These are phyloP conservation scores for Durusdinium trenchii DNA, from an alignment of 73 alveolate species.

Conservation along the genomic window DNA sequence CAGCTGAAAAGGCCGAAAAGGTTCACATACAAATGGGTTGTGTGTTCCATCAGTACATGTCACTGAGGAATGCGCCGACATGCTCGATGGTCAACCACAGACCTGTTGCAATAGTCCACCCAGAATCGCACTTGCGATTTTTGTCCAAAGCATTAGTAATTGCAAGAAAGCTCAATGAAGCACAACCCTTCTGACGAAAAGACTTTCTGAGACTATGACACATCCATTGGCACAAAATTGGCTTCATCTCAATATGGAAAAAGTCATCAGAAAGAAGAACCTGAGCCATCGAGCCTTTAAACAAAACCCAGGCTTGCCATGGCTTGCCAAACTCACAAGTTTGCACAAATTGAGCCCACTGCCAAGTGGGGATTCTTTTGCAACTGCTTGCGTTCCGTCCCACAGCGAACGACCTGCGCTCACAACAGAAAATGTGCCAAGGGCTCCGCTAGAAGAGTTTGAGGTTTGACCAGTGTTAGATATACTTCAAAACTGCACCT, in stretches of 20 bases:
- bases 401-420: slow-evolving; percentile 44
- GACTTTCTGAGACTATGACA: background rate
- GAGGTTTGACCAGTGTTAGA: background rate
- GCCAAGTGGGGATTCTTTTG: slow-evolving; percentile 91
- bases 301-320: background rate
- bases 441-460: background rate
- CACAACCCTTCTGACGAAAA: background rate
- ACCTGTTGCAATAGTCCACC: background rate
- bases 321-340: too few relatives aligned
- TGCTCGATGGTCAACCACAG: slow-evolving; percentile 93
- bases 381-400: slow-evolving; percentile 82
- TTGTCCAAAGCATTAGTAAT: background rate
- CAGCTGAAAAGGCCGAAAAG: background rate
- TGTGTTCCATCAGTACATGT: background rate
- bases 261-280: slow-evolving; percentile 80
- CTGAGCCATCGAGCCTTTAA: background rate
- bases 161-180: background rate
- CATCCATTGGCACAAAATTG: slow-evolving; percentile 84
- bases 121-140: background rate
- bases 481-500: background rate
- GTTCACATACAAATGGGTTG: background rate
- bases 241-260: slow-evolving; percentile 86
- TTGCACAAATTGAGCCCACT: background rate
- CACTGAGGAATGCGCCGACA: slow-evolving; percentile 1
- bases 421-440: background rate